Evolutionary conservation across 768 basidiomycete genomes (phyloP).

Genomic region (Mycena sanguinolenta): DNA sequence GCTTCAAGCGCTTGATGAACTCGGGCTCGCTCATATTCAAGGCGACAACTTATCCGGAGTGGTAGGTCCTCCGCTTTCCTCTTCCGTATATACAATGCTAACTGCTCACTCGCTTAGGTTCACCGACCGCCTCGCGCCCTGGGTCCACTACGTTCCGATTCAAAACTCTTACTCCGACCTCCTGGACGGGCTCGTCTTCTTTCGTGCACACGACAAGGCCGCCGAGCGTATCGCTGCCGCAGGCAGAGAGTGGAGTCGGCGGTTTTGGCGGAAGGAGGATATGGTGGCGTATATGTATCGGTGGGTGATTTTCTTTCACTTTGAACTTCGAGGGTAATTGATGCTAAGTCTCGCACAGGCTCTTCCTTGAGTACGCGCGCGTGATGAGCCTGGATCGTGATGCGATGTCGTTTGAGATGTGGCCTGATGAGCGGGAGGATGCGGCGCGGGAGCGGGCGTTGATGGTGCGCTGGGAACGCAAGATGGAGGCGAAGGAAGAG

Average conservation of each 20-base stretch:
- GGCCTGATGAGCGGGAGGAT: constrained; percentile 19
- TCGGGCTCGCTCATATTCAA: constrained; percentile 74
- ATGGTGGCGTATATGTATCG: constrained; percentile 70
- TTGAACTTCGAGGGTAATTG: background rate
- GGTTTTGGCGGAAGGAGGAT: constrained; percentile 73
- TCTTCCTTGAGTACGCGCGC: constrained; percentile 68
- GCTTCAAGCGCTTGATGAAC: constrained; percentile 73
- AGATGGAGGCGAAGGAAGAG: background rate
- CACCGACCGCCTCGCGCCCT: constrained; percentile 66
- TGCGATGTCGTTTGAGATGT: constrained; percentile 51
- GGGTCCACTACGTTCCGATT: constrained; percentile 82
- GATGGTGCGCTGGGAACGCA: background rate
- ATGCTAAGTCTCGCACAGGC: constrained; percentile 43
- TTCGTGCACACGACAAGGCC: constrained; percentile 73
- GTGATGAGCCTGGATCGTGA: constrained; percentile 62
- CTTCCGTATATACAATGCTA: too few relatives aligned
- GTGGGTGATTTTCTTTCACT: constrained; percentile 55
- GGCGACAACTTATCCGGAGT: constrained; percentile 67
- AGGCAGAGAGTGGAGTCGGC: constrained; percentile 69
- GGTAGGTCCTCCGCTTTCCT: background rate
- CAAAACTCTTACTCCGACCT: constrained; percentile 74
- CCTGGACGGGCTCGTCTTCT: constrained; percentile 80
- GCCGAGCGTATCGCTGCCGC: constrained; percentile 68
- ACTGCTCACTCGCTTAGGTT: constrained; percentile 56
- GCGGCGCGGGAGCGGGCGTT: background rate